Percentiles rank a stretch among this genome's conserved stretches.
These are phyloP conservation scores for Xylaria flabelliformis DNA, from an alignment of 495 filamentous ascomycete genomes.

Conservation along the genomic window DNA sequence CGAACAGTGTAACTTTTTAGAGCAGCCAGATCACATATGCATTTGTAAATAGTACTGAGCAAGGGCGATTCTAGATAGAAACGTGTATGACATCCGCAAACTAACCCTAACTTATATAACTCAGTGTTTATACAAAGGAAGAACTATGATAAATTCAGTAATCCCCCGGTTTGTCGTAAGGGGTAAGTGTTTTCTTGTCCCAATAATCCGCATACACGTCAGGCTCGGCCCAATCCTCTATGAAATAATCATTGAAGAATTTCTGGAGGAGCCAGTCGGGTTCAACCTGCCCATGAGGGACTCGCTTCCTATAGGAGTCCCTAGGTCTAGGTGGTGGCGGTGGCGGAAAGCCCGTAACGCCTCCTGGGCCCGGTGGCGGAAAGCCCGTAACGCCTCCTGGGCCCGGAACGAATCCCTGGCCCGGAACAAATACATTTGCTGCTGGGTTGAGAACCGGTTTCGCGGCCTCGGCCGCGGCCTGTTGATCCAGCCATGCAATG, in stretches of 20 bases:
- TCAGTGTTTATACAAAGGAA: background rate
- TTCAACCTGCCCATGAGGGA: background rate
- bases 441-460: background rate
- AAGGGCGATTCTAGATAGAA: background rate
- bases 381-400: too few species aligned
- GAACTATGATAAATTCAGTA: background rate
- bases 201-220: background rate
- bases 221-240: background rate
- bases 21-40: background rate
- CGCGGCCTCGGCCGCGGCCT: background rate
- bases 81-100: background rate
- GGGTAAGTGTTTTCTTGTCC: background rate
- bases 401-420: background rate
- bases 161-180: background rate
- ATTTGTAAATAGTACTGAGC: background rate
- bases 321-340: background rate
- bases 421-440: background rate
- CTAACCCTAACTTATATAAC: background rate
- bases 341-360: background rate
- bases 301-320: background rate
- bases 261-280: background rate
- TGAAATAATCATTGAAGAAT: slow-evolving; percentile 11
- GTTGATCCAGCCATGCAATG: background rate
- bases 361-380: background rate
- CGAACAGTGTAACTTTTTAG: background rate